These are phyloP conservation scores for Carex parvula DNA, from an alignment of 176 grass and related monocot species.

Conservation along the genomic window DNA sequence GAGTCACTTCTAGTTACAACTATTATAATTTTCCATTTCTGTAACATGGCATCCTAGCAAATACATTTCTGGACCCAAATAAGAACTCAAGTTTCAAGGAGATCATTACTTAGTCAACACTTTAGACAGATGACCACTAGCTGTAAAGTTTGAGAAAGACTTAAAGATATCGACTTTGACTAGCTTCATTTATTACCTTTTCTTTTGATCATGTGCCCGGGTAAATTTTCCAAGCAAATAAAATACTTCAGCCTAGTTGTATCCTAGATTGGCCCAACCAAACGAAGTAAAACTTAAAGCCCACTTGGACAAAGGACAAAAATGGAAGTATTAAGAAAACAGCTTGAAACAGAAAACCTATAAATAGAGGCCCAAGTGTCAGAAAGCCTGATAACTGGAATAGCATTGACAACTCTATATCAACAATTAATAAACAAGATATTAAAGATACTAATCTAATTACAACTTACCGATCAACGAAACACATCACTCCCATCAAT, in stretches of 20 bases:
- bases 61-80: background rate
- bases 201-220: background rate
- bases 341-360: background rate
- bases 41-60: background rate
- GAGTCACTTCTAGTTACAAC: background rate
- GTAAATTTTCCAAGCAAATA: background rate
- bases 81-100: background rate
- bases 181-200: background rate
- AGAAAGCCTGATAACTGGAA: background rate
- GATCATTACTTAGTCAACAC: background rate
- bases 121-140: background rate
- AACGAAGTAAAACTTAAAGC: background rate
- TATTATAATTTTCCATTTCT: background rate
- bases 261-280: no score
- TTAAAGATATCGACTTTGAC: background rate
- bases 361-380: background rate
- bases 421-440: background rate
- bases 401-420: background rate
- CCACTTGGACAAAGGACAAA: background rate
- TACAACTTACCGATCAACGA: background rate
- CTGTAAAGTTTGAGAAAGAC: background rate
- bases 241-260: no score
- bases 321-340: background rate
- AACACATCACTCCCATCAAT: background rate
- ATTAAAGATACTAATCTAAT: constrained; percentile 14